Percentiles rank a stretch among this genome's conserved stretches.
Evolutionary conservation across 2,329 filamentous ascomycete species (phyloP).

Genomic region (Paecilomyces niveus): DNA sequence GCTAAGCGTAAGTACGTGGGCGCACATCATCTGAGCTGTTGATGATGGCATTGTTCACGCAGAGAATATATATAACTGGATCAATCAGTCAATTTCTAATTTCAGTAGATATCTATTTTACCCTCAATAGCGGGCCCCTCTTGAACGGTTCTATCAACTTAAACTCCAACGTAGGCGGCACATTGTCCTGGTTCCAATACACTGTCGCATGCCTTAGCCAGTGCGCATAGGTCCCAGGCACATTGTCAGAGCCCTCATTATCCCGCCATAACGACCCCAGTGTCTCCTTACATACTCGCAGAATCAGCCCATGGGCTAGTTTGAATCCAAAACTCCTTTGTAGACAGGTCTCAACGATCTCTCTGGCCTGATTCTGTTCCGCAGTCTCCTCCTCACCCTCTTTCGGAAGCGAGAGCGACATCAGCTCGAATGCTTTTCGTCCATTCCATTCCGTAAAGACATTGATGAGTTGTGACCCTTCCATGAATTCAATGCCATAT

Average conservation of each 20-base stretch:
- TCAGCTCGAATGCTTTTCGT: constrained; percentile 42
- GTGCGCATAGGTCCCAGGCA: constrained; percentile 47
- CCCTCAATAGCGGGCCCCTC: constrained; percentile 3
- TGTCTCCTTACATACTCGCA: constrained; percentile 44
- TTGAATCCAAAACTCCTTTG: constrained; percentile 49
- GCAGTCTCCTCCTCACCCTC: constrained; percentile 33
- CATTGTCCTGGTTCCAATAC: constrained; percentile 39
- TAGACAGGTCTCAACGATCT: constrained; percentile 48
- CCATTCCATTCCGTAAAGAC: constrained; percentile 48
- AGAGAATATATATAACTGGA: background rate
- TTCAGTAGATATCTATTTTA: background rate
- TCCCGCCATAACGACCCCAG: constrained; percentile 49
- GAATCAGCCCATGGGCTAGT: constrained; percentile 48
- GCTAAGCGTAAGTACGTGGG: too few relatives aligned
- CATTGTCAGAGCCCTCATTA: constrained; percentile 42
- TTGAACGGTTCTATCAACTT: constrained; percentile 1
- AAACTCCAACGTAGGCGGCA: constrained; percentile 22
- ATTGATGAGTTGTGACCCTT: constrained; percentile 47
- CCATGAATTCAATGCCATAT: constrained; percentile 46
- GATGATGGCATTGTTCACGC: too few relatives aligned
- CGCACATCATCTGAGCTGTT: too few relatives aligned
- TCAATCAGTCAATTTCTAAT: background rate
- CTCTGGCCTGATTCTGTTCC: constrained; percentile 43
- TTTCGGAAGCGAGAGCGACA: constrained; percentile 38
- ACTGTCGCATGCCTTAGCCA: constrained; percentile 45